Conservation (phyloP, 202 grass and related monocot genomes). For the Carex sylvatica region DNA sequence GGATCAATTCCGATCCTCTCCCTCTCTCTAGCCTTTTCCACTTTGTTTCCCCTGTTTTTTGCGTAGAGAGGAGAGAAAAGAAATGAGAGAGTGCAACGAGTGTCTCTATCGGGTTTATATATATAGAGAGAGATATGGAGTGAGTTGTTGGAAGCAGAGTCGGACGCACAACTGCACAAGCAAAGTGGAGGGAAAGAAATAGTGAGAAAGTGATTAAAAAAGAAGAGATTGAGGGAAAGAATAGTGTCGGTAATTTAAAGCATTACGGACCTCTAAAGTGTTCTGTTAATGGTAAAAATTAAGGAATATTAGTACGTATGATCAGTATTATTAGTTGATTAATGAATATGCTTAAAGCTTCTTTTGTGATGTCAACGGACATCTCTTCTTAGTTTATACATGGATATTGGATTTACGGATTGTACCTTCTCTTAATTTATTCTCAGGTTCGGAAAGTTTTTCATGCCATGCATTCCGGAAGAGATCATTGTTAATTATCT, state of each 20-base stretch:
- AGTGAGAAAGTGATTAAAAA: not conserved
- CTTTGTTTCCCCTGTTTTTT: not conserved
- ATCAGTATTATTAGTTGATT: not conserved
- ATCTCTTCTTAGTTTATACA: no score
- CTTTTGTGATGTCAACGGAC: not conserved
- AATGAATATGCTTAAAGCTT: not conserved
- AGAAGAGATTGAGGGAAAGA: not conserved
- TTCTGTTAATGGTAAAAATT: not conserved
- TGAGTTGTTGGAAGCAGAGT: not conserved
- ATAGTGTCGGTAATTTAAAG: not conserved
- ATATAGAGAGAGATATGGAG: not conserved
- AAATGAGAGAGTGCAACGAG: not conserved
- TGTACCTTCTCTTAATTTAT: no score
- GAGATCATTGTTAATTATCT: no score
- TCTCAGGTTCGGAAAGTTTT: no score
- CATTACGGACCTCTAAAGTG: not conserved
- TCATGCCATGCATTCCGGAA: no score
- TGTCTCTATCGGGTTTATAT: not conserved
- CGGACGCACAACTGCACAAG: not conserved
- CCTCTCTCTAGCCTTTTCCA: not conserved
- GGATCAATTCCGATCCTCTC: no score
- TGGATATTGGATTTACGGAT: no score
- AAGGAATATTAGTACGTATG: not conserved
- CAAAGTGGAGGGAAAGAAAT: not conserved
- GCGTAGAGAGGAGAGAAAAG: not conserved